Evolutionary conservation across 148 eudicot genomes (phyloP), one percentile per base, ranked within the genome.

Genomic region (Chenopodium formosanum): DNA sequence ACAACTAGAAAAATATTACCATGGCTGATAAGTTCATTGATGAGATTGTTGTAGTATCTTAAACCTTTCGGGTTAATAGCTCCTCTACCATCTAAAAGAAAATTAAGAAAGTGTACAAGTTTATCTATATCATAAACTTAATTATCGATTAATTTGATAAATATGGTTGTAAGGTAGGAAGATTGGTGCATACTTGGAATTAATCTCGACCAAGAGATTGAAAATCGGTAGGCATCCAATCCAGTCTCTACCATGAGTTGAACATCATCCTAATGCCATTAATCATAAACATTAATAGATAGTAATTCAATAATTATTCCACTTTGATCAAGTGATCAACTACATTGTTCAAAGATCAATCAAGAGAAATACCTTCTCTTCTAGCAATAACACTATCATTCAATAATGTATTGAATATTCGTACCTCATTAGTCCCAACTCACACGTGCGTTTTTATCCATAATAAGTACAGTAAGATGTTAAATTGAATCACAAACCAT

Each of bases 161-260:
- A 13, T 50, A 23, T 63, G 2, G 31, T 14, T 3, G 31, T 72
- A 34, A 58, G 70, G 53, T 22, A 17, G 10, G 16, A 2, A 47
- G 17, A 23, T 60, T 58, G 7, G 27, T 91, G 25, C 25, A 25
- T 25, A 92, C 97, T 75, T 2, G 97, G 97, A 56, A 92, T 79
- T 9, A 92, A 87, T 86, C 97, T 91, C 16, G 97, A 84, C 97
- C 97, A 89, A 22, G 97, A 88, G 78, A 92, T 89, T 37, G 97
- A 92, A 77, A 91, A 86, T 65, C 97, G 81, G 53, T 85, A 92
- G 13, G 94, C 97, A 83, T 92, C 91, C 74, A 92, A 48, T 50
- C 91, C 90, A 7, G 90, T 92, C 50, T 91, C 90, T 34, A 47
- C 88, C 90, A 88, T 91, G 34, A 92, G 90, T 76, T 84, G 89